These are phyloP conservation scores for Stagonosporopsis tanaceti DNA, from an alignment of 2,329 filamentous ascomycete genomes.

Conservation along the genomic window DNA sequence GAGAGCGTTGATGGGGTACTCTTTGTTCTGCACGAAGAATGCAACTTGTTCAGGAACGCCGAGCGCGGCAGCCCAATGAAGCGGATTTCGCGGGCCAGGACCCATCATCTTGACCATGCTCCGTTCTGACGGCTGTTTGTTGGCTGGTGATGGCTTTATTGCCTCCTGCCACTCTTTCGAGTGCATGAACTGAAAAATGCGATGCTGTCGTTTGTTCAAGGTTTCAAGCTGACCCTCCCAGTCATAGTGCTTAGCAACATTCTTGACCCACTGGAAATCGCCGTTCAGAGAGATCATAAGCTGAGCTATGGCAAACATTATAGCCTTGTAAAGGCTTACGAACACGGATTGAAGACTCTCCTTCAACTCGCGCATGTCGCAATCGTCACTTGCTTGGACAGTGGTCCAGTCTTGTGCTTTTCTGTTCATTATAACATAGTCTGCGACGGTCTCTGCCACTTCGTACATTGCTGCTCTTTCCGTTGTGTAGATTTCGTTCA, in stretches of 20 bases:
- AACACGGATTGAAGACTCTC: conserved; percentile 22
- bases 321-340: conserved; percentile 23
- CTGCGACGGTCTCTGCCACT: conserved; percentile 21
- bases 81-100: conserved; percentile 25
- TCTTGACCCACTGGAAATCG: conserved; percentile 25
- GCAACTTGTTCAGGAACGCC: conserved; percentile 21
- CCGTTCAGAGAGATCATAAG: conserved; percentile 23
- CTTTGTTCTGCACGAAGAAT: conserved; percentile 22
- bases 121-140: background rate
- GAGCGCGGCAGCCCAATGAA: conserved; percentile 30
- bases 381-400: conserved; percentile 15
- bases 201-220: conserved; percentile 15
- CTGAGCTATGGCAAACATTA: conserved; percentile 26
- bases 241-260: conserved; percentile 25
- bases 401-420: conserved; percentile 21
- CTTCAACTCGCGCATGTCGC: conserved; percentile 23
- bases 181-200: conserved; percentile 15
- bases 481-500: conserved; percentile 23
- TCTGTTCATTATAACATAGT: conserved; percentile 24
- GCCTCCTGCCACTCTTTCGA: conserved; percentile 10
- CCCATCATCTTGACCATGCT: conserved; percentile 15
- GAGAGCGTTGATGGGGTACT: conserved; percentile 32
- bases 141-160: background rate
- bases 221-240: conserved; percentile 28
- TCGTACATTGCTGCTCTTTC: conserved; percentile 25